Evolutionary conservation across 2,329 filamentous ascomycete genomes (phyloP), one percentile per base, ranked within the genome.

Genomic region (Xylaria sp.): DNA sequence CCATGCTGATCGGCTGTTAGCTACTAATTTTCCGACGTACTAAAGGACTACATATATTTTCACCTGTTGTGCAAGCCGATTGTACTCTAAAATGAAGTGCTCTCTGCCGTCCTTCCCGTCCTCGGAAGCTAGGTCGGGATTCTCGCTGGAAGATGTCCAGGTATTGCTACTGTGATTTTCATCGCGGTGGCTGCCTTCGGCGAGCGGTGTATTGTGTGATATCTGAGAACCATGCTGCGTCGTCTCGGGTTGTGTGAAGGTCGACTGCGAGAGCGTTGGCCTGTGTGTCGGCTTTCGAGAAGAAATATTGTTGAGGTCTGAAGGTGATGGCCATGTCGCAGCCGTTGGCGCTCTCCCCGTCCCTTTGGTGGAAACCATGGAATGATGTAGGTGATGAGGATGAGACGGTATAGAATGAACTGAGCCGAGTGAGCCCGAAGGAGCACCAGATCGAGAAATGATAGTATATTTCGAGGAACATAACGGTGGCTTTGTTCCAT

Each of bases 21-120:
- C 46, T 41, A 43, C 18, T 18, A 12, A 12, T 55, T 34, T 1
- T 32, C 15, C 7, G n/a, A 15, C 18, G 53, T 8, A 25, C 2
- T 13, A 8, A 34, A 6, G 23, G 5, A 30, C 4, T 39, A 15
- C 1, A 28, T n/a, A 13, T 43, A 28, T 62, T 20, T 70, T 36
- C 68, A 89, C 88, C 83, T 87, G 87, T 64, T 81, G 83, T 2
- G 89, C 89, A 5, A 90, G 76, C 4, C 82, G 80, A 75, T 91
- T 91, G 76, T 90, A 91, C 71, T 89, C 86, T 8, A 83, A 73
- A 6, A 90, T 76, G 74, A 87, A 87, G 2, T 78, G 73, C 1
- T 78, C 75, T 34, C 86, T 81, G 61, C 85, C 82, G 41, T 84
- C 82, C 18, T 84, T 76, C 34, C 84, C 83, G 46, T 87, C 86